Conservation (phyloP, 2,329 filamentous ascomycete species). For the Chalara sp. region DNA sequence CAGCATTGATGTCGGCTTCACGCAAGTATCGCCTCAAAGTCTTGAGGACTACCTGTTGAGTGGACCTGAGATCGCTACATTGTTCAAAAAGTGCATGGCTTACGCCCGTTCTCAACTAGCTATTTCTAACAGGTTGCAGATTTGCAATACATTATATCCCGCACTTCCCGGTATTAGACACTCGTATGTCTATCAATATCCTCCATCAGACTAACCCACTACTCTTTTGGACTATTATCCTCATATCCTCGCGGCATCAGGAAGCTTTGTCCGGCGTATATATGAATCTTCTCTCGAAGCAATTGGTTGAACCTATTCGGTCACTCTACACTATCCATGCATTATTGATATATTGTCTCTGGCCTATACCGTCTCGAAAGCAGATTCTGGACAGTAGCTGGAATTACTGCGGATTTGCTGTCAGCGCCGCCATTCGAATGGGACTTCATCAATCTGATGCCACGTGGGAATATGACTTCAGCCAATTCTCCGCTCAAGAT, state of each 20-base stretch:
- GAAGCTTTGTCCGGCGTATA: not conserved
- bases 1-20: not conserved
- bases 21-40: not conserved
- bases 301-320: slow-evolving; percentile 17
- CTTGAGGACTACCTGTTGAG: not conserved
- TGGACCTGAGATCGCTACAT: not conserved
- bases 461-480: slow-evolving; percentile 3
- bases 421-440: slow-evolving; percentile 2
- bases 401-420: slow-evolving; percentile 19
- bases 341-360: slow-evolving; percentile 1
- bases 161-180: slow-evolving; percentile 2
- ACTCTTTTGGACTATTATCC: slow-evolving; percentile 3
- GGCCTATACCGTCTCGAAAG: slow-evolving; percentile 1
- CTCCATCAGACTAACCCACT: slow-evolving; percentile 1
- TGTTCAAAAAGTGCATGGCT: not conserved
- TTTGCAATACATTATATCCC: slow-evolving; percentile 1
- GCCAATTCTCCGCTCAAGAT: slow-evolving; percentile 1
- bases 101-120: not conserved
- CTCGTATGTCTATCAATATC: not conserved
- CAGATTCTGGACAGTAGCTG: slow-evolving; percentile 1
- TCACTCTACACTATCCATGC: slow-evolving; percentile 2
- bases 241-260: slow-evolving; percentile 1
- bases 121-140: not conserved
- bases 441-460: slow-evolving; percentile 1
- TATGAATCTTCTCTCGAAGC: not conserved